Percentiles rank a stretch among this genome's conserved stretches.
Conservation (phyloP, 2,329 filamentous ascomycete genomes). For the Orbilia brochopaga region DNA sequence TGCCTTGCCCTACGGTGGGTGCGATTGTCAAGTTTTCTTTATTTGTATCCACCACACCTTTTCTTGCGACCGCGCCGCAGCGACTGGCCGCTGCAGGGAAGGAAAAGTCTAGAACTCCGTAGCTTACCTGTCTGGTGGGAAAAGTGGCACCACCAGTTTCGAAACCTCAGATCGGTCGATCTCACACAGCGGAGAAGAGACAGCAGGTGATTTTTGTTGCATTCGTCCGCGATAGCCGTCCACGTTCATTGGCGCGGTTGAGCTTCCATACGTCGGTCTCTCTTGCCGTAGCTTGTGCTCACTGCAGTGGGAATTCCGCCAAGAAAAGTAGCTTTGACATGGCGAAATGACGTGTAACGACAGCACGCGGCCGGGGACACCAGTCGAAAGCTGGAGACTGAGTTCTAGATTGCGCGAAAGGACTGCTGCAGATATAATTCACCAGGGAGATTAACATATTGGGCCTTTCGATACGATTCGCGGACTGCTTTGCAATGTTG, state of each 20-base stretch:
- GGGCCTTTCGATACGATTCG: neutral
- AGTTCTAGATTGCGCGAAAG: neutral
- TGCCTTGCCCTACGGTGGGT: neutral
- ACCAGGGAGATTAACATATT: too few relatives aligned
- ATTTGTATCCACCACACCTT: neutral
- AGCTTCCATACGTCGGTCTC: too few relatives aligned
- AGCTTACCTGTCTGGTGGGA: neutral
- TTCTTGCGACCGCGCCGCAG: neutral
- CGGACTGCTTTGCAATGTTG: too few relatives aligned
- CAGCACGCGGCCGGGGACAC: neutral
- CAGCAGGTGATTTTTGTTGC: neutral
- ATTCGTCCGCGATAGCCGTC: neutral
- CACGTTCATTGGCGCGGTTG: neutral
- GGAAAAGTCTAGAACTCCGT: neutral
- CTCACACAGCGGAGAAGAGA: neutral
- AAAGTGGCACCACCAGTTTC: conserved; percentile 1
- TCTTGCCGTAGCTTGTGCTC: too few relatives aligned
- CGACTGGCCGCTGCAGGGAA: neutral
- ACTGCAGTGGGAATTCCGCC: too few relatives aligned
- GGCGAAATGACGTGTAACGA: conserved; percentile 5
- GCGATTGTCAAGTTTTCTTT: neutral
- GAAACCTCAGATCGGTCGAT: neutral
- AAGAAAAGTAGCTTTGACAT: neutral
- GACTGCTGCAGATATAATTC: too few relatives aligned
- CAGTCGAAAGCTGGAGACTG: neutral